These are phyloP conservation scores for Aphanocladium album DNA, from an alignment of 2,329 filamentous ascomycete genomes.

Conservation along the genomic window DNA sequence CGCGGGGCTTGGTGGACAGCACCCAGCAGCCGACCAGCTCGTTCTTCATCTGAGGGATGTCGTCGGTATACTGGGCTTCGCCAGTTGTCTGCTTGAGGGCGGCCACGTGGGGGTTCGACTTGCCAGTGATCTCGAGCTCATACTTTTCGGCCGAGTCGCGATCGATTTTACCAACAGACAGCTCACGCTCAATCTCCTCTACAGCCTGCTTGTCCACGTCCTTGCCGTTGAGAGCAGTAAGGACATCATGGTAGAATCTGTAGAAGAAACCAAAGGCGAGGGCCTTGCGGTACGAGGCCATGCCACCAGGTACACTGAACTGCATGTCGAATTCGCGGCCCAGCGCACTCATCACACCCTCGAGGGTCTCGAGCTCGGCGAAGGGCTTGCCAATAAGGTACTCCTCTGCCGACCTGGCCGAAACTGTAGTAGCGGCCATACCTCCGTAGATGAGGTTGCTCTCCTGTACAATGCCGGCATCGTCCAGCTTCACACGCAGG, in stretches of 20 bases:
- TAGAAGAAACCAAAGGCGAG: constrained; percentile 94
- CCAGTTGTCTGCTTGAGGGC: constrained; percentile 91
- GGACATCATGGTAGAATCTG: constrained; percentile 87
- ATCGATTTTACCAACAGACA: constrained; percentile 78
- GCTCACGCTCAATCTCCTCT: constrained; percentile 76
- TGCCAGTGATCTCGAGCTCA: constrained; percentile 75
- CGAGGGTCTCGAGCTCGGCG: constrained; percentile 74
- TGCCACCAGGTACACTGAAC: constrained; percentile 91
- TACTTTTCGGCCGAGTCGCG: constrained; percentile 70
- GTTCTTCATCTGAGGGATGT: constrained; percentile 81
- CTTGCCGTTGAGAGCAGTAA: constrained; percentile 53
- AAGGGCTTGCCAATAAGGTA: constrained; percentile 75
- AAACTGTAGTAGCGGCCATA: constrained; percentile 89
- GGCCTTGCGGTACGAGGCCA: constrained; percentile 93
- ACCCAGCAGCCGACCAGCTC: constrained; percentile 87
- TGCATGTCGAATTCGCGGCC: constrained; percentile 82
- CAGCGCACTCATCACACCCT: constrained; percentile 85
- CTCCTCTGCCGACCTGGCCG: constrained; percentile 70
- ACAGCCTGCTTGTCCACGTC: constrained; percentile 67
- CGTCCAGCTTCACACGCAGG: constrained; percentile 66
- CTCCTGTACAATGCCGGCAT: constrained; percentile 64
- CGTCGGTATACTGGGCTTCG: constrained; percentile 93
- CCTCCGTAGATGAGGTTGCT: constrained; percentile 86
- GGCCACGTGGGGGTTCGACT: constrained; percentile 80
- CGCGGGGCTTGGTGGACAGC: constrained; percentile 81